These are phyloP conservation scores for Paxillus rubicundulus DNA, from an alignment of 768 basidiomycete genomes.

Conservation along the genomic window DNA sequence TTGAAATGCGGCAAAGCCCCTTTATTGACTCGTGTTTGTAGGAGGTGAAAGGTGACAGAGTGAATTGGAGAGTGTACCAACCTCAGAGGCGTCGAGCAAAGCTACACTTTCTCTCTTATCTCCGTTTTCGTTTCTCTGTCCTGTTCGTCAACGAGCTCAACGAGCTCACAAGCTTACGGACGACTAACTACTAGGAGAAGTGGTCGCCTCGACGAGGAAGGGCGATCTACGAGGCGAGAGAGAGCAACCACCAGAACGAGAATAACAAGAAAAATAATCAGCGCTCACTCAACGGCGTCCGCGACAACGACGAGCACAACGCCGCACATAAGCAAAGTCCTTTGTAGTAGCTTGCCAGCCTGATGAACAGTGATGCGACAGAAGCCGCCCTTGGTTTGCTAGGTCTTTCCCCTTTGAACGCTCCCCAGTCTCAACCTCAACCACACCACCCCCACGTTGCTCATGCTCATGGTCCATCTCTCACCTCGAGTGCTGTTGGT, in stretches of 20 bases:
- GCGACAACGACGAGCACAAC: conserved; percentile 9
- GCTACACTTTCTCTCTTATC: conserved; percentile 15
- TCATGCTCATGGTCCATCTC: conserved; percentile 26
- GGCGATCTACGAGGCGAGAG: conserved; percentile 2
- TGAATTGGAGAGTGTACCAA: conserved; percentile 6
- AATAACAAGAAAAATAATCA: conserved; percentile 16
- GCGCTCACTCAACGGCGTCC: conserved; percentile 13
- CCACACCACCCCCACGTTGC: conserved; percentile 24
- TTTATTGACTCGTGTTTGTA: conserved; percentile 30
- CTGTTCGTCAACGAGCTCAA: conserved; percentile 17
- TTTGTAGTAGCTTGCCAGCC: conserved; percentile 11
- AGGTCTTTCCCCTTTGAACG: conserved; percentile 42
- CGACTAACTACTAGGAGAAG: background rate
- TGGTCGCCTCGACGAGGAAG: conserved; percentile 5
- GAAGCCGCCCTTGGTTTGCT: conserved; percentile 60
- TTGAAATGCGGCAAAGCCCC: conserved; percentile 19
- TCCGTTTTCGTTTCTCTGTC: conserved; percentile 2
- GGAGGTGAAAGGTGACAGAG: conserved; percentile 13
- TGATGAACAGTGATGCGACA: conserved; percentile 54
- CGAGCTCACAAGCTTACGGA: conserved; percentile 12
- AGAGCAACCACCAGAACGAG: conserved; percentile 3
- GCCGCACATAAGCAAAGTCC: conserved; percentile 2
- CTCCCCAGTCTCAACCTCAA: conserved; percentile 28
- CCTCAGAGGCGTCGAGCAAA: conserved; percentile 13
- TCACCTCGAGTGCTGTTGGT: conserved; percentile 23